phyloP scores from a whole-genome alignment of 208 protist genomes.

The Leishmania gerbilli region DNA sequence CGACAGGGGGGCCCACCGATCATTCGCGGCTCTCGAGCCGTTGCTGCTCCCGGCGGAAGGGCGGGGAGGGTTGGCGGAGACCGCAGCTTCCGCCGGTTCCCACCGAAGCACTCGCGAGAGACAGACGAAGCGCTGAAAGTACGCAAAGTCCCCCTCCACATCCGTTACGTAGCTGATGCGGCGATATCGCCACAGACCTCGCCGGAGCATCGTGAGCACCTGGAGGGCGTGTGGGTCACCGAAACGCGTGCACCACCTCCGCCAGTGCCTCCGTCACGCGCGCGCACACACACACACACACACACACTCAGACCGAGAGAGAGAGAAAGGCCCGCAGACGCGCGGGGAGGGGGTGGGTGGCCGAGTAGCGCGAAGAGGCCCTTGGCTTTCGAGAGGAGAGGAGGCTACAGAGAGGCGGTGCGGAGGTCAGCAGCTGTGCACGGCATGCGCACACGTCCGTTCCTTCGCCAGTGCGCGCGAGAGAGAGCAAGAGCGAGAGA shows the following conservation, averaged over 20 bases:
- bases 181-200: constrained; percentile 14
- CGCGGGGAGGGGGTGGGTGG: neutral
- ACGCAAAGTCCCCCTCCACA: constrained; percentile 85
- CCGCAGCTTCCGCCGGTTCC: neutral
- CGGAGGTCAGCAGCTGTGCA: neutral
- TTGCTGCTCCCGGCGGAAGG: neutral
- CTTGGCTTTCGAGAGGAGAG: neutral
- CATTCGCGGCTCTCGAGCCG: neutral
- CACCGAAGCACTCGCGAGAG: constrained; percentile 31
- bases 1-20: constrained; percentile 8
- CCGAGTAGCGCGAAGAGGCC: neutral
- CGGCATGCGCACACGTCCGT: too few relatives aligned
- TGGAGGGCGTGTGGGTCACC: neutral
- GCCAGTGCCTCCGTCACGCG: too few relatives aligned
- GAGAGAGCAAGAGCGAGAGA: neutral
- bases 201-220: constrained; percentile 29
- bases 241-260: neutral
- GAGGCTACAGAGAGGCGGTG: neutral
- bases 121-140: constrained; percentile 73
- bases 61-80: neutral
- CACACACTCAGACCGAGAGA: neutral
- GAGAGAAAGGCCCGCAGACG: neutral
- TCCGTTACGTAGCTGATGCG: constrained; percentile 85
- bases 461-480: neutral
- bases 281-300: too few relatives aligned